These are phyloP conservation scores for Penicillium italicum DNA, from an alignment of 2,329 filamentous ascomycete species.

Conservation along the genomic window DNA sequence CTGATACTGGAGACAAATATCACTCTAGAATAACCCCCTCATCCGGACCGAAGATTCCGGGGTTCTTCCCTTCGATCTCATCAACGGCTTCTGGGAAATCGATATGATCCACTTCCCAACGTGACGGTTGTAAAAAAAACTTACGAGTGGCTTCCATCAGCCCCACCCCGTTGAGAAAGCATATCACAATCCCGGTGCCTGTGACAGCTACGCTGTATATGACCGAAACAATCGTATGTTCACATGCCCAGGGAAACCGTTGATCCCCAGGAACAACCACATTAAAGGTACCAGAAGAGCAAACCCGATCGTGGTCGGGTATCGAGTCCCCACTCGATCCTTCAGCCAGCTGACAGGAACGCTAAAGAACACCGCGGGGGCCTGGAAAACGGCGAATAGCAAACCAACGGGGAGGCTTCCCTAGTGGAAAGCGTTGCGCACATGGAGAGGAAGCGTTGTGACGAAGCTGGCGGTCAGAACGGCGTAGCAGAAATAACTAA, in stretches of 20 bases:
- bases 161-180: slow-evolving; percentile 28
- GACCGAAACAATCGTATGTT: slow-evolving; percentile 15
- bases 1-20: slow-evolving; percentile 25
- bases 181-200: slow-evolving; percentile 22
- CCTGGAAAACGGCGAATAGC: slow-evolving; percentile 55
- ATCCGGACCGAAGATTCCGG: slow-evolving; percentile 27
- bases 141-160: slow-evolving; percentile 31
- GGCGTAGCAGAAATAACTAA: slow-evolving; percentile 46
- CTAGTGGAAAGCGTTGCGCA: slow-evolving; percentile 53
- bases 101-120: not conserved
- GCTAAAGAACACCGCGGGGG: slow-evolving; percentile 56
- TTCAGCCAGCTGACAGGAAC: slow-evolving; percentile 54
- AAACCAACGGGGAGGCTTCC: slow-evolving; percentile 53
- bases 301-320: slow-evolving; percentile 26
- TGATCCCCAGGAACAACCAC: slow-evolving; percentile 30
- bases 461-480: slow-evolving; percentile 55
- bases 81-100: slow-evolving; percentile 18
- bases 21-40: slow-evolving; percentile 27
- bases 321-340: slow-evolving; percentile 24
- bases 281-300: slow-evolving; percentile 22
- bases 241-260: slow-evolving; percentile 25
- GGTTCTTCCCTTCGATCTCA: slow-evolving; percentile 18
- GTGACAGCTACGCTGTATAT: slow-evolving; percentile 23
- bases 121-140: not conserved
- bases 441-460: slow-evolving; percentile 54